These are phyloP conservation scores for Wallacemonas sp. DNA, from an alignment of 208 protist genomes.

Conservation along the genomic window DNA sequence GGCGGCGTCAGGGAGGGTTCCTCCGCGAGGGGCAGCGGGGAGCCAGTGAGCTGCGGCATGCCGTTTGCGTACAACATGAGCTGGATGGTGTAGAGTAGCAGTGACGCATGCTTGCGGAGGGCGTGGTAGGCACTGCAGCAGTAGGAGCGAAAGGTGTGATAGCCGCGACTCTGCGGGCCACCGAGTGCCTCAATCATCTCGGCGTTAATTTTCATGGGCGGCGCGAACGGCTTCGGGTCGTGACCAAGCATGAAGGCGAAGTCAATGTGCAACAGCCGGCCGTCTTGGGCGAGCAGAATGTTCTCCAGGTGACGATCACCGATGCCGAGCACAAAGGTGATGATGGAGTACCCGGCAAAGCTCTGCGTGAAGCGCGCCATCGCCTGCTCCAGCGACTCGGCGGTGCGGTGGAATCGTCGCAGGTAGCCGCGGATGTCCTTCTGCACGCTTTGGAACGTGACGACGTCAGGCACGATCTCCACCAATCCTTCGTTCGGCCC, in stretches of 20 bases:
- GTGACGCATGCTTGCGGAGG: slow-evolving; percentile 90
- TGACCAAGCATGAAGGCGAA: slow-evolving; percentile 97
- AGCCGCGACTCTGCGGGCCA: slow-evolving; percentile 67
- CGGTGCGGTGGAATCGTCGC: slow-evolving; percentile 72
- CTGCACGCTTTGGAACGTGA: slow-evolving; percentile 78
- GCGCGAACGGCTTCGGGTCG: slow-evolving; percentile 97
- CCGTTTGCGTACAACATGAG: slow-evolving; percentile 91
- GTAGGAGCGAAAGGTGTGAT: slow-evolving; percentile 78
- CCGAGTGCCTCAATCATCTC: slow-evolving; percentile 91
- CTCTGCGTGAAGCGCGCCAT: slow-evolving; percentile 95
- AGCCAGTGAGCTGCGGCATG: slow-evolving; percentile 65
- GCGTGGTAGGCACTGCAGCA: slow-evolving; percentile 97
- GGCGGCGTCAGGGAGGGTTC: neutral
- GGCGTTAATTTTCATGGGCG: slow-evolving; percentile 96
- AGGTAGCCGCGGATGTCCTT: slow-evolving; percentile 70
- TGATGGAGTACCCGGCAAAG: slow-evolving; percentile 96
- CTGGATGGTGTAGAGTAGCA: slow-evolving; percentile 94
- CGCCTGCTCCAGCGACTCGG: slow-evolving; percentile 50
- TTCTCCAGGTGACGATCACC: slow-evolving; percentile 97
- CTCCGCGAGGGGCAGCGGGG: slow-evolving; percentile 19
- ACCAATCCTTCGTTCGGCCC: slow-evolving; percentile 72
- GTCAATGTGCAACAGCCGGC: slow-evolving; percentile 97
- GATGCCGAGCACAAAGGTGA: slow-evolving; percentile 97
- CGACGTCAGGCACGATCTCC: slow-evolving; percentile 82
- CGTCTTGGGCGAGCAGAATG: slow-evolving; percentile 92